Percentiles rank a stretch among this genome's conserved stretches.
These are phyloP conservation scores for Capniomyces stellatus DNA, from an alignment of 371 early-diverging fungal species.

Conservation along the genomic window DNA sequence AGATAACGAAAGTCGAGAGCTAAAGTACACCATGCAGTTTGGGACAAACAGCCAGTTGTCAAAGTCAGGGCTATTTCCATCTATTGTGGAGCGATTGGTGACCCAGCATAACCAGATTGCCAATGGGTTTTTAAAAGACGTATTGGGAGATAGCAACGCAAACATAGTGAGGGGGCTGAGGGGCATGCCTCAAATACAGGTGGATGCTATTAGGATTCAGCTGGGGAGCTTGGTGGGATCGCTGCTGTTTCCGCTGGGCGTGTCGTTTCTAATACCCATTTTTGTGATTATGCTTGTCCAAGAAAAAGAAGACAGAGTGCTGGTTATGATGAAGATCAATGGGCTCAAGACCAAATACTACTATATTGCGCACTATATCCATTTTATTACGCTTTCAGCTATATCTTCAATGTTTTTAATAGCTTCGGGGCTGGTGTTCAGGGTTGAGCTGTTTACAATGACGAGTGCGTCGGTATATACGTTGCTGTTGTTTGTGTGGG, in stretches of 20 bases:
- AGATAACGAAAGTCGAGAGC: conserved; percentile 21
- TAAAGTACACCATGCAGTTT: conserved; percentile 29
- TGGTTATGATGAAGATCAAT: conserved; percentile 58
- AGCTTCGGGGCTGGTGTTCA: conserved; percentile 28
- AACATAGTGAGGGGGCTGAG: conserved; percentile 41
- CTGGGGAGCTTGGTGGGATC: conserved; percentile 35
- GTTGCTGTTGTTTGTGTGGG: conserved; percentile 46
- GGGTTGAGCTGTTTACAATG: conserved; percentile 39
- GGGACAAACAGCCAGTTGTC: conserved; percentile 34
- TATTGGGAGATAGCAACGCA: conserved; percentile 9
- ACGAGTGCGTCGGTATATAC: conserved; percentile 32
- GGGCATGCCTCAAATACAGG: conserved; percentile 29
- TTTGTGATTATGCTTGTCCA: conserved; percentile 45
- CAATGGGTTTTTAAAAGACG: conserved; percentile 26
- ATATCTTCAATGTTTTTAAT: conserved; percentile 36
- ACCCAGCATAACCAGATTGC: conserved; percentile 28
- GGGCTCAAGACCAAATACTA: conserved; percentile 39
- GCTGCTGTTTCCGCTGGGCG: conserved; percentile 49
- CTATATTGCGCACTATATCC: conserved; percentile 40
- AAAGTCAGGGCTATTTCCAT: conserved; percentile 29
- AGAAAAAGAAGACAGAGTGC: conserved; percentile 48
- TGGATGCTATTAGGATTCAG: conserved; percentile 26
- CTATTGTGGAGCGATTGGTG: conserved; percentile 31
- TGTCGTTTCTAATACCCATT: conserved; percentile 51
- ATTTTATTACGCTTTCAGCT: conserved; percentile 38